Evolutionary conservation across 2,329 filamentous ascomycete genomes (phyloP), one percentile per base, ranked within the genome.

Genomic region (Ascochyta clinopodiicola): DNA sequence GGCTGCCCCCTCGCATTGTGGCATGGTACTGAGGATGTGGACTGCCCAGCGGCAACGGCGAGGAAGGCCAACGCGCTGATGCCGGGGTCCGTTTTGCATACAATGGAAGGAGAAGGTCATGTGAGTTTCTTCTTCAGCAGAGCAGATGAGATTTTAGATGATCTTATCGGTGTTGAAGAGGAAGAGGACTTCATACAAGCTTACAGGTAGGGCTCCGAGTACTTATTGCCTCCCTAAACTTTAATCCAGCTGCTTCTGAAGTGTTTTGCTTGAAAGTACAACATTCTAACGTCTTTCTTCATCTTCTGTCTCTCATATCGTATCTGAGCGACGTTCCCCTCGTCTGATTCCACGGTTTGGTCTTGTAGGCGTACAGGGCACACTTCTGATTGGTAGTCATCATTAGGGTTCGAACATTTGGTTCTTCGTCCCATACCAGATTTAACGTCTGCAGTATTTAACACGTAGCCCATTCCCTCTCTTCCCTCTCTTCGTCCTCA

Each of bases 21-120:
- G 73, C 73, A 75, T 61, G 73, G 71, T 0, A 56, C 45, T 3
- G 58, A 67, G n/a, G 73, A 76, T 50, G 51, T 61, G 17, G 66
- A 70, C 31, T 67, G 61, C 24, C 67, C 72, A 8, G 57, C 61
- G 21, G 42, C 46, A 12, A 69, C 68, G 68, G 64, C 60, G 3
- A 45, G 53, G 25, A 68, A 66, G 44, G 70, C 71, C 1, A 57
- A 62, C 12, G 60, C 62, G 22, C 31, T 64, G 22, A 63, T 74
- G 44, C 57, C 61, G 1, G 60, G 59, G 5, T 66, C 64, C 25
- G 57, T 47, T 22, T 36, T 72, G 19, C 56, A 59, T 25, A 43
- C 68, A 43, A 57, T 65, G 53, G 52, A 66, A 2, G 69, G 62
- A 0, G 69, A 71, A 43, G 69, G 63, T 8, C 70, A 72, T 44